Evolutionary conservation across 2,329 filamentous ascomycete species (phyloP).

Genomic region (Colletotrichum theobromicola): DNA sequence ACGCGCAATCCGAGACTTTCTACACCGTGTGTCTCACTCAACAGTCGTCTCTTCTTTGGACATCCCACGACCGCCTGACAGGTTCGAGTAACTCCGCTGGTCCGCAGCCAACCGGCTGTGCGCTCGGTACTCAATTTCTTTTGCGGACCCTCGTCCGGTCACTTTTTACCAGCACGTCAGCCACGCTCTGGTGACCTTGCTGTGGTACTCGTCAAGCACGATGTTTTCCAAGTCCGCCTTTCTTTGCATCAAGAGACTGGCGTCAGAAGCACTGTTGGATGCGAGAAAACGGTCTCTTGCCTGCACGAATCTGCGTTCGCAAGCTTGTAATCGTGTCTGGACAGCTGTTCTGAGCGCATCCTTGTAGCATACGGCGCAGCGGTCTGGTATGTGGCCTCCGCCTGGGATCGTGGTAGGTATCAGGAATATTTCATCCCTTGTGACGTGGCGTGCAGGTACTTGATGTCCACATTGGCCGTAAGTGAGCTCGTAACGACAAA

Average conservation of each 20-base stretch:
- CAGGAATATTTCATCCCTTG: constrained; percentile 31
- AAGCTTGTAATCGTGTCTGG: background rate
- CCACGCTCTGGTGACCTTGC: background rate
- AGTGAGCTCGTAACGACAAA: constrained; percentile 34
- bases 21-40: background rate
- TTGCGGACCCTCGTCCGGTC: background rate
- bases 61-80: background rate
- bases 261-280: background rate
- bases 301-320: background rate
- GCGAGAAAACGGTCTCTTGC: background rate
- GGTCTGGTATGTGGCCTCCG: constrained; percentile 32
- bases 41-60: background rate
- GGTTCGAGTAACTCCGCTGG: background rate
- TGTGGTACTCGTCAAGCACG: background rate
- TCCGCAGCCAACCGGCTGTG: background rate
- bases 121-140: background rate
- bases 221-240: constrained; percentile 9
- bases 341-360: background rate
- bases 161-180: background rate
- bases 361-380: constrained; percentile 23
- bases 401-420: constrained; percentile 37
- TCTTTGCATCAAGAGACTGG: background rate
- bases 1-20: background rate
- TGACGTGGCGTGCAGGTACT: constrained; percentile 29
- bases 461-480: constrained; percentile 35